Evolutionary conservation across 2,329 filamentous ascomycete genomes (phyloP).

Genomic region (Botrytis byssoidea): DNA sequence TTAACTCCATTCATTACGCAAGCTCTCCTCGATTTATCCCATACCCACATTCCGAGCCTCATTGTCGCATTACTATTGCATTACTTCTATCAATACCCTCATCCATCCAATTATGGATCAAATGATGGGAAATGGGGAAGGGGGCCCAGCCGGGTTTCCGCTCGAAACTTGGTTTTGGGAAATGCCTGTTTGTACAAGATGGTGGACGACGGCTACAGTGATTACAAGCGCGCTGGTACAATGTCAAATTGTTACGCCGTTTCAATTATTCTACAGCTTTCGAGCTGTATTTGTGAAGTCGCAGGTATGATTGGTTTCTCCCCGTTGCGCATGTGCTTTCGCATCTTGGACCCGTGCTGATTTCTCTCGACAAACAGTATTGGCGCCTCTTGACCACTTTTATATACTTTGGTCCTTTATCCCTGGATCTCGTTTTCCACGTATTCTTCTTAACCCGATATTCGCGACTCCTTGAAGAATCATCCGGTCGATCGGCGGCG

Average conservation of each 20-base stretch:
- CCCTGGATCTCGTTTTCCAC: slow-evolving; percentile 92
- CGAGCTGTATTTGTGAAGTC: slow-evolving; percentile 86
- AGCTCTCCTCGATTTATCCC: neutral
- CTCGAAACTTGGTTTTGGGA: slow-evolving; percentile 99
- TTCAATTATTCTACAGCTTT: slow-evolving; percentile 96
- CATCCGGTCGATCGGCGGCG: slow-evolving; percentile 84
- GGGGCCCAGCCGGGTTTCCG: slow-evolving; percentile 65
- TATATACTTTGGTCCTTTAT: slow-evolving; percentile 94
- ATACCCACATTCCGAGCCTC: neutral
- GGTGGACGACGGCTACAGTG: slow-evolving; percentile 94
- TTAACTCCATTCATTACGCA: neutral
- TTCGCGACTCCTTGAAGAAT: slow-evolving; percentile 90
- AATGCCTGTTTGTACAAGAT: slow-evolving; percentile 92
- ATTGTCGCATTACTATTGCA: slow-evolving; percentile 7
- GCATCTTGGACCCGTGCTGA: neutral
- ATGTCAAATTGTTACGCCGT: slow-evolving; percentile 87
- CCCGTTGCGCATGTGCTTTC: neutral
- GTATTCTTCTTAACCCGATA: slow-evolving; percentile 98
- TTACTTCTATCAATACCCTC: neutral
- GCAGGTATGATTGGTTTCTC: slow-evolving; percentile 61
- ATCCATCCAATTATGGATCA: slow-evolving; percentile 35
- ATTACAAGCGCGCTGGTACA: slow-evolving; percentile 86
- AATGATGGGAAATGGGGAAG: slow-evolving; percentile 40
- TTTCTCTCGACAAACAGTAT: slow-evolving; percentile 62
- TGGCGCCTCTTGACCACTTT: slow-evolving; percentile 97